Conservation (phyloP, 768 basidiomycete species). For the Fibroporia radiculosa region DNA sequence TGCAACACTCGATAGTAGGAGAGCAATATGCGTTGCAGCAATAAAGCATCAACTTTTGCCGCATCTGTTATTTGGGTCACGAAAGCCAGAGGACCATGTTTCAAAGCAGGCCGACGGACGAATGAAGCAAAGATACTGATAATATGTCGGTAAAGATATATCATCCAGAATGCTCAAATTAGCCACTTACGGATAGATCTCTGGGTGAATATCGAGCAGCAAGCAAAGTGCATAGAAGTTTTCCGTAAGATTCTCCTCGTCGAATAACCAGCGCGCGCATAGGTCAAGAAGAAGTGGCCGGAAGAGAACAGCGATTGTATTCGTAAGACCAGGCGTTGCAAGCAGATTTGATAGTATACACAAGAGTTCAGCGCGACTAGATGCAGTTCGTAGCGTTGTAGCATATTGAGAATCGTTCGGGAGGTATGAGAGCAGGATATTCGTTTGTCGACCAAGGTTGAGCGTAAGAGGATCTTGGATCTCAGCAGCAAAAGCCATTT, state of each 20-base stretch:
- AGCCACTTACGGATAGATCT: conserved; percentile 59
- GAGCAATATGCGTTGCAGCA: conserved; percentile 65
- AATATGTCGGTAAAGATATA: conserved; percentile 11
- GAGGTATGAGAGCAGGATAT: conserved; percentile 35
- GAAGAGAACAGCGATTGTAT: conserved; percentile 55
- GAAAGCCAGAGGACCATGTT: conserved; percentile 46
- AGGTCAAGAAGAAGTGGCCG: conserved; percentile 75
- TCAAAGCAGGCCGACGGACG: conserved; percentile 34
- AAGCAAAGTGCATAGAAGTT: conserved; percentile 53
- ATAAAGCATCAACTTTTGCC: conserved; percentile 28
- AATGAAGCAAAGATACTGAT: conserved; percentile 52
- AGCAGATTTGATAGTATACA: conserved; percentile 52
- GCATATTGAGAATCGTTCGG: conserved; percentile 35
- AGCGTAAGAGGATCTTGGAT: conserved; percentile 47
- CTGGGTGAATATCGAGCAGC: conserved; percentile 60
- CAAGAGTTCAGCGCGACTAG: conserved; percentile 38
- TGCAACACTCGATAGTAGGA: conserved; percentile 76
- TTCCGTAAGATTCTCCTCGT: conserved; percentile 37
- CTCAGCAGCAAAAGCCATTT: conserved; percentile 1
- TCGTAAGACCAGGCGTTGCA: conserved; percentile 52
- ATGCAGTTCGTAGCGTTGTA: conserved; percentile 29
- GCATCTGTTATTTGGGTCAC: conserved; percentile 25
- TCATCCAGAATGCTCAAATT: too few species aligned
- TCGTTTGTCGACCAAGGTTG: conserved; percentile 49
- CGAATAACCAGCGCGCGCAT: conserved; percentile 74